Base-by-base conservation (phyloP, 2,329 filamentous ascomycete species). In the Rutstroemia sp. region DNA sequence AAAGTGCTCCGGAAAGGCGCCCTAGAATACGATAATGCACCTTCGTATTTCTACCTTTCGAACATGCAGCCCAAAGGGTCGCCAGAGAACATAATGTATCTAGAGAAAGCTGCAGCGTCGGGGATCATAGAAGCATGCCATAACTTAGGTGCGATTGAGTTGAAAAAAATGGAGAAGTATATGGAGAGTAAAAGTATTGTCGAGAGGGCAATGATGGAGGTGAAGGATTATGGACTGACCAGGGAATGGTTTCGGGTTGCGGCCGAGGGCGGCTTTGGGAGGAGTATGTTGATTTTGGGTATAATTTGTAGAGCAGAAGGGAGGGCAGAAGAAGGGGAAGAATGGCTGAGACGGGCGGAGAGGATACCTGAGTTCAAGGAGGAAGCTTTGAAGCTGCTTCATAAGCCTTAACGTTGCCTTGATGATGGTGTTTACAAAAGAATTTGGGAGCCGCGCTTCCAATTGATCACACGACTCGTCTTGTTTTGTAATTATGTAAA, bases 41-140 rank as follows among this genome's bases (percentile, higher is more conserved):
- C 44, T 6, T 68, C 60, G 5, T 69, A 67, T 52, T 69, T 65
- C 53, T 62, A 66, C 34, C 61, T 70, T n/a, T 64, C 67, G 3
- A 51, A 64, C 19, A 30, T 64, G 2, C 38, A 63, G 42, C 52
- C 56, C 17, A 36, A 57, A 8, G 59, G 55, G 0, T 64, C 64
- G 6, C n/a, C 47, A 10, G 50, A 59, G 8, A 58, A 66, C 12
- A 51, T 64, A 38, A 50, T 60, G 0, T 69, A 67, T 54, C 34
- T 69, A 9, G 47, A 66, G 2, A 68, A 69, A 58, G 68, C 68
- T 19, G 67, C 68, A 9, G 58, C 59, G 1, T 63, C 65, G 0
- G 67, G 68, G 2, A 59, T 70, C 19, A 10, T 55, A 1, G 66
- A 67, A 38, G 68, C 68, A n/a, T 63, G 51, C n/a, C 62, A 66